These are phyloP conservation scores for Claviceps pusilla DNA, from an alignment of 2,329 filamentous ascomycete species.

Conservation along the genomic window DNA sequence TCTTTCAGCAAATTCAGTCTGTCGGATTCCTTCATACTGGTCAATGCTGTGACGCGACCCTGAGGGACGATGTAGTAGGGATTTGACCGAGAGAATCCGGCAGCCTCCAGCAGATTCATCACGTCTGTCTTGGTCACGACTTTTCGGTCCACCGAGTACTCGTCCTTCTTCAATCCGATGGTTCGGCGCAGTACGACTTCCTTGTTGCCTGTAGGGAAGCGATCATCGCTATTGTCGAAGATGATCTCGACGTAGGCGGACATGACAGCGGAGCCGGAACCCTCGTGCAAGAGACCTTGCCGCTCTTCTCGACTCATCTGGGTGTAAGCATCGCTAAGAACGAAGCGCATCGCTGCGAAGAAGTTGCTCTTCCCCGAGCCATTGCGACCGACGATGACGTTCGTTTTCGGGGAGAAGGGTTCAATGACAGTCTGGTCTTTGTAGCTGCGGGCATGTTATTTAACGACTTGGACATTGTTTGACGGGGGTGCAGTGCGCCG, in stretches of 20 bases:
- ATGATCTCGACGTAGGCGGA: constrained; percentile 99
- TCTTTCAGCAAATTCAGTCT: constrained; percentile 84
- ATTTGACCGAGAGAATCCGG: constrained; percentile 91
- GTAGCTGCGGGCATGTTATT: constrained; percentile 48
- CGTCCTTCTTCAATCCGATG: constrained; percentile 94
- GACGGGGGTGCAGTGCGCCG: constrained; percentile 2
- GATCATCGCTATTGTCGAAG: constrained; percentile 93
- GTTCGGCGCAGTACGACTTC: constrained; percentile 85
- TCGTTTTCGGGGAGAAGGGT: constrained; percentile 91
- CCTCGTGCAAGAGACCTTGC: constrained; percentile 91
- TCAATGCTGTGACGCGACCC: constrained; percentile 85
- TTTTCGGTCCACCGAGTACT: constrained; percentile 94
- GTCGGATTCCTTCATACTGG: constrained; percentile 96
- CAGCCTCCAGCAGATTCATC: constrained; percentile 86
- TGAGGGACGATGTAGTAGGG: constrained; percentile 99
- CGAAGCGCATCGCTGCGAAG: constrained; percentile 96
- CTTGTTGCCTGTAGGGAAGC: constrained; percentile 83
- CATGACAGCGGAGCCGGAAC: constrained; percentile 94
- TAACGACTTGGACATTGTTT: constrained; percentile 6
- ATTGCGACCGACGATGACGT: constrained; percentile 98
- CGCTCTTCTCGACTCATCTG: constrained; percentile 93
- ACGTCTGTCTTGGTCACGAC: constrained; percentile 90
- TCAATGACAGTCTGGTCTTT: constrained; percentile 99
- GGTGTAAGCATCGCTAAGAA: constrained; percentile 92
- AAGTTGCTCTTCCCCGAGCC: constrained; percentile 99